Base-by-base conservation (phyloP, 306 rosid species). In the Dryas alaskensis region DNA sequence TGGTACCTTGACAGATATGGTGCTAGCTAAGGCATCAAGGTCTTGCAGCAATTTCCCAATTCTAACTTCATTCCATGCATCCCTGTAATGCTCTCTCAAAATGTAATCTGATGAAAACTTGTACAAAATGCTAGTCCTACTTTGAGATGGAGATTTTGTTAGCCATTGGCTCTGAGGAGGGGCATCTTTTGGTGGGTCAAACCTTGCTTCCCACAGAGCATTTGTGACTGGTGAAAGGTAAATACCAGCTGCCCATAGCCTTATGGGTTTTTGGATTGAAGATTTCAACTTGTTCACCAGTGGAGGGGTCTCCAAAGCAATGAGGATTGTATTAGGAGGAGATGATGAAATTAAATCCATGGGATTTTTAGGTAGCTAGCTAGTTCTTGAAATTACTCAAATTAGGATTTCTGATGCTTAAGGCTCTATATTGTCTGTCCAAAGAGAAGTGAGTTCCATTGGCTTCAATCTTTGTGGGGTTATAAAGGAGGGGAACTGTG, bases 141-240 rank as follows among this genome's bases (percentile, higher is more conserved):
- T 95, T 81, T 89, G 96, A 0, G 98, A 84, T 12, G 99, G 99
- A 3, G 87, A 81, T 68, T 80, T 94, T 2, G 86, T 94, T 5
- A 86, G 89, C 85, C 92, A 80, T 75, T 89, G 92, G 67, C 92
- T 88, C 81, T 90, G 99, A 0, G 96, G 97, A 12, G 97, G 96
- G 3, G 96, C 96, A 65, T 94, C 99, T 27, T 79, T 81, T 0
- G 96, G 97, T 37, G 96, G 93, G 78, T 94, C 93, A 10, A 89
- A 64, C 82, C 98, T 80, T 0, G 97, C 96, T 58, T 92, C 95
- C 99, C 99, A 94, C 7, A 94, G 79, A 3, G 99, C 99, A 6
- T 90, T 78, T 1, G 99, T 92, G 47, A 94, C 99, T n/a, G 99
- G 97, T 6, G 99, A 94, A 67, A 88, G 98, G 88, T 87, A 90